A percentile compares a stretch with the other conserved stretches of the same genome.
These are phyloP conservation scores for Arxiozyma telluris DNA, from an alignment of 1,139 yeast species.

Conservation along the genomic window DNA sequence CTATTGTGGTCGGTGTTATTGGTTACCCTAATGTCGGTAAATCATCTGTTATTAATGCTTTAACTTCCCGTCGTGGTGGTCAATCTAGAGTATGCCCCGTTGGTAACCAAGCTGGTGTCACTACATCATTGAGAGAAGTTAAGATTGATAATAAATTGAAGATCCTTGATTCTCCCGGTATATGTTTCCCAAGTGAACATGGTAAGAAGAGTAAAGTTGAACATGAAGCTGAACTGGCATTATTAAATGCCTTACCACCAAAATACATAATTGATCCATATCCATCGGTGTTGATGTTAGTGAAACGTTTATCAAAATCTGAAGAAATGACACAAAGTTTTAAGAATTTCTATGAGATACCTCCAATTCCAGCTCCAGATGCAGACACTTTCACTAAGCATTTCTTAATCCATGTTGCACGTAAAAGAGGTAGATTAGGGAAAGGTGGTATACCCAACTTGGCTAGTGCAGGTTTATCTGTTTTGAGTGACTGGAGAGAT, in stretches of 20 bases:
- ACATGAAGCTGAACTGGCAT: constrained; percentile 79
- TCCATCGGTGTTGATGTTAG: constrained; percentile 67
- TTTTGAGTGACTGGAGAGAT: constrained; percentile 94
- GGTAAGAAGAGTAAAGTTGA: constrained; percentile 45
- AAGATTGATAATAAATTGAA: constrained; percentile 85
- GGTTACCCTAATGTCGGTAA: constrained; percentile 97
- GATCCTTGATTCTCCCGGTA: constrained; percentile 93
- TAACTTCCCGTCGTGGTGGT: constrained; percentile 74
- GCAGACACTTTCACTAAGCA: constrained; percentile 67
- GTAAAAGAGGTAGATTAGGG: constrained; percentile 85
- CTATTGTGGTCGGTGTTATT: constrained; percentile 91
- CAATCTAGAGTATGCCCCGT: constrained; percentile 79
- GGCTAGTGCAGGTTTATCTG: constrained; percentile 72
- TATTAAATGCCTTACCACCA: constrained; percentile 85
- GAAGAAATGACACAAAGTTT: constrained; percentile 69
- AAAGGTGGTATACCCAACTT: constrained; percentile 90
- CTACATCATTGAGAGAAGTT: constrained; percentile 84
- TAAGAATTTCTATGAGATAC: constrained; percentile 63
- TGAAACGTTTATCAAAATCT: constrained; percentile 65
- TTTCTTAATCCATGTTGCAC: constrained; percentile 84
- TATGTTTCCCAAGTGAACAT: constrained; percentile 76
- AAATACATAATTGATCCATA: constrained; percentile 78
- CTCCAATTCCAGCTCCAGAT: constrained; percentile 60
- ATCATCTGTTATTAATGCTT: constrained; percentile 86
- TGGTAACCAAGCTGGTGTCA: constrained; percentile 96